phyloP scores from a whole-genome alignment of 805 yeast genomes.

The Pichia membranifaciens region DNA sequence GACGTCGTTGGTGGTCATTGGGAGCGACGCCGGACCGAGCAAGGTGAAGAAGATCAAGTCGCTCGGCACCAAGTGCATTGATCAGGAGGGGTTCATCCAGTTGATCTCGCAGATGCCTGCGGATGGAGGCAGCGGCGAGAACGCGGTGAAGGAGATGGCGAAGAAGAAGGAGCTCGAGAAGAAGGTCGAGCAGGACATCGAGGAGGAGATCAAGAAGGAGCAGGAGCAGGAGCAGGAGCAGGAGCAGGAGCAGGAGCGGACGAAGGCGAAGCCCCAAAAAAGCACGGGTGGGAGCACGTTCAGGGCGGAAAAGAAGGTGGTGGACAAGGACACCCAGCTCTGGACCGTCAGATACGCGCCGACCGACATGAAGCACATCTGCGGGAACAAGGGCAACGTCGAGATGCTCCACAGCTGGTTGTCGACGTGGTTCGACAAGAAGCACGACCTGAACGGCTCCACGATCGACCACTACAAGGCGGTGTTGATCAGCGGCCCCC shows the following conservation, averaged over 20 bases:
- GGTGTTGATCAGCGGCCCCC: constrained; percentile 80
- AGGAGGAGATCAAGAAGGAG: constrained; percentile 27
- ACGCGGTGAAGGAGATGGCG: constrained; percentile 64
- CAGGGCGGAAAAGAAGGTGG: constrained; percentile 26
- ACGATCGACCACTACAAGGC: constrained; percentile 73
- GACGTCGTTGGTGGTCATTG: constrained; percentile 84
- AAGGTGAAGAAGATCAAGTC: constrained; percentile 76
- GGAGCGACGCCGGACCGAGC: constrained; percentile 96
- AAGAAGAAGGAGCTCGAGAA: constrained; percentile 67
- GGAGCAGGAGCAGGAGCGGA: constrained; percentile 5
- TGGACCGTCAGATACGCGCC: constrained; percentile 98
- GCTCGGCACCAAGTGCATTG: constrained; percentile 70
- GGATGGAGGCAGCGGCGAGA: constrained; percentile 83
- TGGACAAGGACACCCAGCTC: constrained; percentile 36
- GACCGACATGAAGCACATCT: constrained; percentile 60
- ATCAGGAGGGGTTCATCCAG: constrained; percentile 78
- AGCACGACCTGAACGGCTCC: constrained; percentile 45
- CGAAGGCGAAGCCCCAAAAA: background rate
- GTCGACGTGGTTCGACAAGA: constrained; percentile 59
- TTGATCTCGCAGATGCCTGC: constrained; percentile 77
- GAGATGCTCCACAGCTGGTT: constrained; percentile 69
- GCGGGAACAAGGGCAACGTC: constrained; percentile 84
- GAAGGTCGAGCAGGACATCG: constrained; percentile 43
- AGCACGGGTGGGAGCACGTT: constrained; percentile 8
- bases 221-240: constrained; percentile 17